Evolutionary conservation across 768 basidiomycete species (phyloP).

Genomic region (Hirschioporus abietinus): DNA sequence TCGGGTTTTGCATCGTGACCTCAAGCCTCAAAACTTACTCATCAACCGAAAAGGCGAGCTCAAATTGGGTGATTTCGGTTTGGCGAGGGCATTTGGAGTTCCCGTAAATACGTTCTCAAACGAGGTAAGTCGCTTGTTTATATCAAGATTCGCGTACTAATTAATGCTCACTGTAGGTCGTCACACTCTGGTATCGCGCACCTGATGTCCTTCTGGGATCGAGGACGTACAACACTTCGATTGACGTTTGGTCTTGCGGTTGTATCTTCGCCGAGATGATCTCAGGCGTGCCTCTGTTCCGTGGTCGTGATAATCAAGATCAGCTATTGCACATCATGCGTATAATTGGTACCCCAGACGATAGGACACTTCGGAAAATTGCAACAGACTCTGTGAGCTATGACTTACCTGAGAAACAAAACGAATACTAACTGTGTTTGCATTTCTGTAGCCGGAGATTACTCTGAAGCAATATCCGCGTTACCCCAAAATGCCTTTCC

Average conservation of each 20-base stretch:
- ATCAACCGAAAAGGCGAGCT: conserved; percentile 97
- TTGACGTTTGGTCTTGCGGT: conserved; percentile 98
- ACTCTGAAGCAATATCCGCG: conserved; percentile 80
- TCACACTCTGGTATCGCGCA: conserved; percentile 97
- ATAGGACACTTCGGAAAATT: conserved; percentile 84
- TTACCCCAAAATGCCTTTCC: conserved; percentile 79
- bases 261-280: conserved; percentile 99
- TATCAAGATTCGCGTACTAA: neutral
- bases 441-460: conserved; percentile 65
- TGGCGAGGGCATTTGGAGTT: conserved; percentile 96
- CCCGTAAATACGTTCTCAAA: conserved; percentile 99
- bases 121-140: conserved; percentile 47
- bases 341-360: conserved; percentile 92
- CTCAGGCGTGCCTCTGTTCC: conserved; percentile 91
- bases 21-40: conserved; percentile 97
- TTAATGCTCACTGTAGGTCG: conserved; percentile 53
- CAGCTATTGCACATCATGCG: conserved; percentile 98
- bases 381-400: conserved; percentile 76
- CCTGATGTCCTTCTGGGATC: conserved; percentile 97
- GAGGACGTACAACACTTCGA: conserved; percentile 94
- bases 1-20: conserved; percentile 92
- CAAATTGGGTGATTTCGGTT: conserved; percentile 95
- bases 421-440: neutral
- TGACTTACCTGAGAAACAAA: neutral
- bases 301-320: conserved; percentile 95